Base-by-base conservation (phyloP, 1,284 basidiomycete species). In the Lignosus rhinocerotis region DNA sequence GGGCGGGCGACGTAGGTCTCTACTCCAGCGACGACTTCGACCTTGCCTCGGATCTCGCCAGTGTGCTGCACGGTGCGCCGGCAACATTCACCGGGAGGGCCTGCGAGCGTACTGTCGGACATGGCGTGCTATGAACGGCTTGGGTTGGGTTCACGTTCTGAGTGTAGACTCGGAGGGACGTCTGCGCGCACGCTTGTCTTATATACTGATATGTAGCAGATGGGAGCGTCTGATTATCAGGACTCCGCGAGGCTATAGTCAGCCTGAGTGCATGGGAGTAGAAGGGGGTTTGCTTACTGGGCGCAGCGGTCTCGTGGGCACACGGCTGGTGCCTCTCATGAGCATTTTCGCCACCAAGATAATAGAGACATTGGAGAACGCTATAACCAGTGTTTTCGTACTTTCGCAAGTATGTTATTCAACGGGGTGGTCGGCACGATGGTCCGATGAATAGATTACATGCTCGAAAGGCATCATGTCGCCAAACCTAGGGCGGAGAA, bases 1-100 rank as follows among this genome's bases (percentile, higher is more conserved):
- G 82, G 81, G 51, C 79, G 76, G 1, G 80, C 75, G 47, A 85
- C 63, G 64, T 86, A 86, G 1, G 84, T 85, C 11, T 77, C 68
- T 6, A 84, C 67, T 2, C 74, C 78, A 0, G 75, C 83, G 51
- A 86, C 74, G 8, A 68, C 68, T 39, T 77, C 75, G 6, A 72
- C 65, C 51, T 70, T 74, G n/a, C 83, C 83, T 8, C 70, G 70
- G 0, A 83, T 72, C 1, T 72, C 75, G 6, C 84, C 84, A 3
- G 67, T 64, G 64, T 85, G 83, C 47, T 80, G 75, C 8, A 86
- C 76, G 31, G 76, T 78, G 52, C 70, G 75, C 56, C 76, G 73
- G 63, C 83, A 84, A 56, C 78, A 79, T 14, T 78, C 72, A 8
- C 74, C 71, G 3, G 62, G 62, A 17, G 76, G 67, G 2, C 76